Evolutionary conservation across 257 asterid species (phyloP).

Genomic region (Leonotis leonurus): DNA sequence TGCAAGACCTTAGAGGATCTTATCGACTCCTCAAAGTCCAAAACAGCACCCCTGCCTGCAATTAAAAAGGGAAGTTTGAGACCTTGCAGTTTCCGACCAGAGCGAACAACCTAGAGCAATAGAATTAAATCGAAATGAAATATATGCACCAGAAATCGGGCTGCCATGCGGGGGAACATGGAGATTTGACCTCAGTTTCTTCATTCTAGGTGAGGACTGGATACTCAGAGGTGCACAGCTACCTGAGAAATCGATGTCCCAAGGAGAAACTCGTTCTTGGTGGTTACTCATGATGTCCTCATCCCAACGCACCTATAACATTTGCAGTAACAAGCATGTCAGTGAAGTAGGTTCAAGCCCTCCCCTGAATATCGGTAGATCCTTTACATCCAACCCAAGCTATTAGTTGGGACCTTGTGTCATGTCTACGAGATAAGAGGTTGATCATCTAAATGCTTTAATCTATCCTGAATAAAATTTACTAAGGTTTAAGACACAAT

Average conservation of each 20-base stretch:
- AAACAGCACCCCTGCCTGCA: constrained; percentile 66
- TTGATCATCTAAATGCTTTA: neutral
- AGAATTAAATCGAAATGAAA: constrained; percentile 7
- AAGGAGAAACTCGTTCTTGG: constrained; percentile 92
- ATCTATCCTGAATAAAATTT: neutral
- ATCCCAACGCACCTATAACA: constrained; percentile 89
- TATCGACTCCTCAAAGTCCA: constrained; percentile 86
- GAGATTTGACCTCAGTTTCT: constrained; percentile 64
- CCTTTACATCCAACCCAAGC: neutral
- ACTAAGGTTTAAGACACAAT: neutral
- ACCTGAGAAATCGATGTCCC: constrained; percentile 96
- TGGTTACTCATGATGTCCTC: constrained; percentile 62
- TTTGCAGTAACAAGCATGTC: constrained; percentile 10
- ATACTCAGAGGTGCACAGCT: constrained; percentile 58
- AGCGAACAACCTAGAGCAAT: neutral
- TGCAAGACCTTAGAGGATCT: constrained; percentile 99
- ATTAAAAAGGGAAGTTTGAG: neutral
- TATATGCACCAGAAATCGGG: constrained; percentile 49
- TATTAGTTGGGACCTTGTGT: neutral
- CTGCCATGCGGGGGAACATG: constrained; percentile 51
- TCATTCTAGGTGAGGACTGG: constrained; percentile 76
- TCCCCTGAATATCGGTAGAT: no score
- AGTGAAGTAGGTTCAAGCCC: neutral
- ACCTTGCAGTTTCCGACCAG: neutral
- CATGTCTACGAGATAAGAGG: neutral